Percentiles rank a stretch among this genome's conserved stretches.
phyloP scores from a whole-genome alignment of 805 yeast species.

The Jamesozyma jinghongensis region DNA sequence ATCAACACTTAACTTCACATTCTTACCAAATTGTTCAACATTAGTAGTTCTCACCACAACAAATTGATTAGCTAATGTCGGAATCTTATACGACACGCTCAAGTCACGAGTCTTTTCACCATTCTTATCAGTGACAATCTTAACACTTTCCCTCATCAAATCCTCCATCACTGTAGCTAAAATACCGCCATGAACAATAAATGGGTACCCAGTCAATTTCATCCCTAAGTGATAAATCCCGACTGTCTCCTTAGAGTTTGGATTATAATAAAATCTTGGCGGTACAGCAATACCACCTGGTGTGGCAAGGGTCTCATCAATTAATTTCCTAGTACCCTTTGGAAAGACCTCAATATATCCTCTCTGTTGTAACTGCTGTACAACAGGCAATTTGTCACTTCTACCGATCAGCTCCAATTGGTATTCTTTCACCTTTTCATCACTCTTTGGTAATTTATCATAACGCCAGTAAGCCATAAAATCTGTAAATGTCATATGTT shows the following conservation, averaged over 20 bases:
- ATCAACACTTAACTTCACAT: slow-evolving; percentile 34
- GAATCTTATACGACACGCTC: slow-evolving; percentile 46
- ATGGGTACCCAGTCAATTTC: slow-evolving; percentile 76
- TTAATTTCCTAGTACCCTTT: slow-evolving; percentile 27
- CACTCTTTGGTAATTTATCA: slow-evolving; percentile 24
- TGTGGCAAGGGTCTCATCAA: slow-evolving; percentile 41
- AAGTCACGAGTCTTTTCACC: slow-evolving; percentile 33
- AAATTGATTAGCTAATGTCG: slow-evolving; percentile 73
- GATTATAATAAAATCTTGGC: slow-evolving; percentile 59
- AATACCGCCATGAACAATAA: slow-evolving; percentile 82
- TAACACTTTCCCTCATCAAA: slow-evolving; percentile 48
- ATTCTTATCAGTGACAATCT: slow-evolving; percentile 29
- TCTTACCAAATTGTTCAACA: slow-evolving; percentile 25
- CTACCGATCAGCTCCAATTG: slow-evolving; percentile 36
- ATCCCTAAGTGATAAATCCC: slow-evolving; percentile 71
- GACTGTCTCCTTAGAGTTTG: slow-evolving; percentile 47
- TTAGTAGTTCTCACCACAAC: slow-evolving; percentile 51
- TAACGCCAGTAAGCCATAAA: slow-evolving; percentile 29
- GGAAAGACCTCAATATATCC: slow-evolving; percentile 32
- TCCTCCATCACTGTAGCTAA: slow-evolving; percentile 76
- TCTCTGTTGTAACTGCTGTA: slow-evolving; percentile 36
- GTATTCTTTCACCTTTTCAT: slow-evolving; percentile 26
- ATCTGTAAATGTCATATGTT: slow-evolving; percentile 30
- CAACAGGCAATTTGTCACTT: slow-evolving; percentile 42
- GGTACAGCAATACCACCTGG: slow-evolving; percentile 77